Percentiles rank a stretch among this genome's conserved stretches.
phyloP scores from a whole-genome alignment of 202 grass and related monocot genomes.

The Schoenoplectus tabernaemontani region DNA sequence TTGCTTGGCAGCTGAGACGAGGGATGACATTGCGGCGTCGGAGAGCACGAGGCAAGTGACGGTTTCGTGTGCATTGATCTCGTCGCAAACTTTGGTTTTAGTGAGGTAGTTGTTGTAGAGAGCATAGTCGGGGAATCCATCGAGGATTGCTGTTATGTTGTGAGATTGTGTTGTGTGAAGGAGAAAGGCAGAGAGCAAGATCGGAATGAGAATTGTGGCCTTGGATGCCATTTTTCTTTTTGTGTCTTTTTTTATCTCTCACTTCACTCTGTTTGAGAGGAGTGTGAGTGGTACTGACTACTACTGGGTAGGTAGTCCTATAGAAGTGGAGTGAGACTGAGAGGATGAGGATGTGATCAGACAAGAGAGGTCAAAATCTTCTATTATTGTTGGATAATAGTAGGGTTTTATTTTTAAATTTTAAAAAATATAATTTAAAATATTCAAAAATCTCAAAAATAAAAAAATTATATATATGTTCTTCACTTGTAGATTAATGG shows the following conservation, averaged over 20 bases:
- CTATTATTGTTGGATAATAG: too few relatives aligned
- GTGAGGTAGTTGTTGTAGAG: slow-evolving; percentile 62
- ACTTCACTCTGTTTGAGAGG: slow-evolving; percentile 15
- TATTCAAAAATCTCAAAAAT: too few relatives aligned
- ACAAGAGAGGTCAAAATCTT: too few relatives aligned
- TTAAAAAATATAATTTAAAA: too few relatives aligned
- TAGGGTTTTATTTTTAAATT: too few relatives aligned
- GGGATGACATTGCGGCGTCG: slow-evolving; percentile 42
- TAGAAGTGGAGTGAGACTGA: too few relatives aligned
- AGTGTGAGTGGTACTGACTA: too few relatives aligned
- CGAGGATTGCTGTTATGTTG: slow-evolving; percentile 70
- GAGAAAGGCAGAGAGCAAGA: background rate
- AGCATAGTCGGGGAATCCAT: slow-evolving; percentile 50
- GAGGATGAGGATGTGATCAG: too few relatives aligned
- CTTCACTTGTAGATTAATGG: too few relatives aligned
- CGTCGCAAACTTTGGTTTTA: slow-evolving; percentile 64
- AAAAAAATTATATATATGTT: too few relatives aligned
- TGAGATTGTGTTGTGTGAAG: slow-evolving; percentile 20
- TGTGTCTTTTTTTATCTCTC: background rate
- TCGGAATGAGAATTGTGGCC: background rate
- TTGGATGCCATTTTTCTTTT: slow-evolving; percentile 6
- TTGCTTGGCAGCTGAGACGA: slow-evolving; percentile 36
- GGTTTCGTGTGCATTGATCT: slow-evolving; percentile 64
- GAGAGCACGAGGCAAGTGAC: slow-evolving; percentile 51
- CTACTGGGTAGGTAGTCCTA: too few relatives aligned